Percentiles rank a stretch among this genome's conserved stretches.
phyloP scores from a whole-genome alignment of 2,329 filamentous ascomycete genomes.

The Sphaerulina populicola region DNA sequence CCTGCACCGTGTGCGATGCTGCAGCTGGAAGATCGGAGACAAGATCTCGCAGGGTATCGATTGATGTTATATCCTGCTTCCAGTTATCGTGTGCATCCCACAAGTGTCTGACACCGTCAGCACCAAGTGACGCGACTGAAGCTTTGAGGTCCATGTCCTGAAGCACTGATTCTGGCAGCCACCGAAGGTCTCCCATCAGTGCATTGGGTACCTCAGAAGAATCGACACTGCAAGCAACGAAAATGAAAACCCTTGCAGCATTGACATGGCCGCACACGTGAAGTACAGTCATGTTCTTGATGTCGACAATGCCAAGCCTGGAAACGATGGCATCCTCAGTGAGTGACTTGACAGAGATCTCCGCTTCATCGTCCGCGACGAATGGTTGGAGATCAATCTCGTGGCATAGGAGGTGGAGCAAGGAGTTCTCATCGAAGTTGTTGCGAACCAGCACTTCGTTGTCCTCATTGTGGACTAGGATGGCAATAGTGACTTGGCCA shows the following conservation, averaged over 20 bases:
- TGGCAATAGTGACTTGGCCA: neutral
- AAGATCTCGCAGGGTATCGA: neutral
- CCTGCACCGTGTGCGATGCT: neutral
- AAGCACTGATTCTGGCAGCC: slow-evolving; percentile 7
- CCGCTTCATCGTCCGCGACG: slow-evolving; percentile 1
- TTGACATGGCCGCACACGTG: neutral
- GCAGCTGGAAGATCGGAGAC: neutral
- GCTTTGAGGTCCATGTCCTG: neutral
- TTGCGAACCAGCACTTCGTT: slow-evolving; percentile 2
- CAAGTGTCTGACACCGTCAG: neutral
- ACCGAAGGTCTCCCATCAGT: neutral
- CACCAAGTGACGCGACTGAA: neutral
- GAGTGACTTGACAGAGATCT: slow-evolving; percentile 1
- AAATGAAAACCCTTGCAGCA: neutral
- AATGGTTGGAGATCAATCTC: neutral
- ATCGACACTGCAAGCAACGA: slow-evolving; percentile 1
- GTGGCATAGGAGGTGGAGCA: neutral
- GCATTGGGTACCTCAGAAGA: neutral
- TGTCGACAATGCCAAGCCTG: slow-evolving; percentile 4
- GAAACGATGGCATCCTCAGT: neutral
- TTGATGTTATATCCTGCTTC: neutral
- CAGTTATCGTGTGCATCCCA: slow-evolving; percentile 2
- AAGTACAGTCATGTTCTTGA: neutral
- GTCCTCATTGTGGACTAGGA: slow-evolving; percentile 4
- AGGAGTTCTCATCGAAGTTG: neutral